Percentiles rank a stretch among this genome's conserved stretches.
phyloP scores from a whole-genome alignment of 345 rosid genomes.

The Rhizophora mangle region DNA sequence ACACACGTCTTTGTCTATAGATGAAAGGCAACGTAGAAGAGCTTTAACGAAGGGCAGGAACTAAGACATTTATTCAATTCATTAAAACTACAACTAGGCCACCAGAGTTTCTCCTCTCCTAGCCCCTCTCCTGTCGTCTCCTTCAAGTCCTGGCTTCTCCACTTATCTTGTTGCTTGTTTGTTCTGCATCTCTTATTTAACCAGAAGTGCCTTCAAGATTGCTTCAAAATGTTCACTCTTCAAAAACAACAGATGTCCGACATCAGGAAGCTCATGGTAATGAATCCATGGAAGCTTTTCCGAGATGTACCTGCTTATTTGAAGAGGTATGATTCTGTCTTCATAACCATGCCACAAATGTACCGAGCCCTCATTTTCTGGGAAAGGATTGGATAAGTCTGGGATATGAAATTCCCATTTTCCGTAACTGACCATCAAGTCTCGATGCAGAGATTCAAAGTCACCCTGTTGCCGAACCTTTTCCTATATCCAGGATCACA shows the following conservation, averaged over 20 bases:
- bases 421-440: constrained; percentile 52
- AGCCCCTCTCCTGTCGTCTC: background rate
- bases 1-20: no score
- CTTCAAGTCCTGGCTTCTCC: background rate
- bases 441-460: constrained; percentile 57
- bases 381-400: constrained; percentile 62
- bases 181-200: background rate
- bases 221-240: constrained; percentile 44
- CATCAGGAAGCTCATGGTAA: constrained; percentile 61
- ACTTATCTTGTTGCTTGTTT: background rate
- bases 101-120: no score
- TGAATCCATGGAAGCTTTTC: constrained; percentile 72
- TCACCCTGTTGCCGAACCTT: constrained; percentile 66
- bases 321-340: constrained; percentile 54
- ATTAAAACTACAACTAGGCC: no score
- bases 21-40: no score
- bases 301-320: constrained; percentile 45
- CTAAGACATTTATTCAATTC: no score
- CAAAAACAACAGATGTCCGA: constrained; percentile 55
- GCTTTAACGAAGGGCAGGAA: no score
- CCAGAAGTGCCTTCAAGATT: constrained; percentile 50
- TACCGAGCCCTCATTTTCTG: constrained; percentile 46
- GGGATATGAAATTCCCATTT: constrained; percentile 83
- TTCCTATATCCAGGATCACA: constrained; percentile 36
- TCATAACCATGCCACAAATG: constrained; percentile 76